Conservation (phyloP, 208 protist species). For the Crithidia bombi region DNA sequence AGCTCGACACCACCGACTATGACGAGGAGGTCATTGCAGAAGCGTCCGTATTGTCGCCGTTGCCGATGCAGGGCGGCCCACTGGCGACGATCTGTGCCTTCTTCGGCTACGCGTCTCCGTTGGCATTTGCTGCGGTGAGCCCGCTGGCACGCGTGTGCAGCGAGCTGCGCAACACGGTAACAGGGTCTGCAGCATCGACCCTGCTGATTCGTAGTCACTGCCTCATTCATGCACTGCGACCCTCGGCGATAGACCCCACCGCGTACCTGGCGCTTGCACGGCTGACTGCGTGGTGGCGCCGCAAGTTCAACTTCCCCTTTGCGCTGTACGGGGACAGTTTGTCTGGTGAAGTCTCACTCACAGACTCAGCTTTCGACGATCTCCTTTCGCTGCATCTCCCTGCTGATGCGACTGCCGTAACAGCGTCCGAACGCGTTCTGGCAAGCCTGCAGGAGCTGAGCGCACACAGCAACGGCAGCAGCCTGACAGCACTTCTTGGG, state of each 20-base stretch:
- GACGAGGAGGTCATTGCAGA: background rate
- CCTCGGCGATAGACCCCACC: background rate
- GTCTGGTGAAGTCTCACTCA: background rate
- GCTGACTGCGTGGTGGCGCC: slow-evolving; percentile 11
- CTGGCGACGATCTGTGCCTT: background rate
- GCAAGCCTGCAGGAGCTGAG: background rate
- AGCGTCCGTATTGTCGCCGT: background rate
- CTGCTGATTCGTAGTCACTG: background rate
- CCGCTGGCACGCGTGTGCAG: slow-evolving; percentile 9
- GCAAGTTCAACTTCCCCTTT: background rate
- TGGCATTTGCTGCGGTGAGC: slow-evolving; percentile 9
- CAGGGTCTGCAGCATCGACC: background rate
- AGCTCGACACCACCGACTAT: background rate
- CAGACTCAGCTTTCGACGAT: background rate
- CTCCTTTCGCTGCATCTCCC: background rate
- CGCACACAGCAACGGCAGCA: background rate
- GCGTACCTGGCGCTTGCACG: background rate
- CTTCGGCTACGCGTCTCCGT: background rate
- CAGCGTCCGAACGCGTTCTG: background rate
- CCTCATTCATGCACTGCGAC: background rate
- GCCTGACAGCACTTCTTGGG: background rate
- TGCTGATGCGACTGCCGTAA: background rate
- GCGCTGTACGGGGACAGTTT: background rate
- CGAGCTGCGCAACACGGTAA: slow-evolving; percentile 4
- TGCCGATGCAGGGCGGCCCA: background rate